Conservation (phyloP, 2,329 filamentous ascomycete genomes). For the Ploettnerulaceae sp. region DNA sequence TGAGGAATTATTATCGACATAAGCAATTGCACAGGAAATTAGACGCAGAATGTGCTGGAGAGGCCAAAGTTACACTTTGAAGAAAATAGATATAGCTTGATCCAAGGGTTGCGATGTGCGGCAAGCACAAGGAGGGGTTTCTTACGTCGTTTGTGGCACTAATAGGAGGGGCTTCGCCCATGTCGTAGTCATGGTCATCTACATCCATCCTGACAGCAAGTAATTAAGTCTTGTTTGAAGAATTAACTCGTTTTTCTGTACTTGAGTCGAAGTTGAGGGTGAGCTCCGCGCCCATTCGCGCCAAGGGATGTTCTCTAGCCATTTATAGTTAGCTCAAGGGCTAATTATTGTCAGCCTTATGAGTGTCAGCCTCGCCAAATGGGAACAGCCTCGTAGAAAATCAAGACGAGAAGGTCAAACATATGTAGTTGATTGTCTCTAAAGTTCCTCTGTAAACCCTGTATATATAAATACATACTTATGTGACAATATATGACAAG, state of each 20-base stretch:
- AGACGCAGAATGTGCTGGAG: neutral
- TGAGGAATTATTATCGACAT: neutral
- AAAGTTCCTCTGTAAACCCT: too few species aligned
- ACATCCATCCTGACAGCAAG: neutral
- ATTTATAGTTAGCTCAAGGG: too few species aligned
- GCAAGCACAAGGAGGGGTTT: neutral
- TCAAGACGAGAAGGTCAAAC: too few species aligned
- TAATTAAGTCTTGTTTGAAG: neutral
- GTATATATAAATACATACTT: too few species aligned
- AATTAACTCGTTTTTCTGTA: neutral
- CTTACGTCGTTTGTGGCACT: neutral
- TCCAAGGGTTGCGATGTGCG: neutral
- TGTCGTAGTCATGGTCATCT: constrained; percentile 3
- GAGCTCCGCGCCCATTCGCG: too few species aligned
- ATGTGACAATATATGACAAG: too few species aligned
- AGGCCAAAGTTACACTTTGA: too few species aligned
- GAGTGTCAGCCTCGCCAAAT: too few species aligned
- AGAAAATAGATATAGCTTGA: neutral
- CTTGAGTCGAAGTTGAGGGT: neutral
- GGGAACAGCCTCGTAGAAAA: too few species aligned
- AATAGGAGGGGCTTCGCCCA: neutral
- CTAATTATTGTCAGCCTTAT: too few species aligned
- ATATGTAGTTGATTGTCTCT: too few species aligned
- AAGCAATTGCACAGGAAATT: neutral
- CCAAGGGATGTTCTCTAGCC: too few species aligned